Evolutionary conservation across 148 eudicot species (phyloP), one percentile per base, ranked within the genome.

Genomic region (Nepenthes mirabilis): DNA sequence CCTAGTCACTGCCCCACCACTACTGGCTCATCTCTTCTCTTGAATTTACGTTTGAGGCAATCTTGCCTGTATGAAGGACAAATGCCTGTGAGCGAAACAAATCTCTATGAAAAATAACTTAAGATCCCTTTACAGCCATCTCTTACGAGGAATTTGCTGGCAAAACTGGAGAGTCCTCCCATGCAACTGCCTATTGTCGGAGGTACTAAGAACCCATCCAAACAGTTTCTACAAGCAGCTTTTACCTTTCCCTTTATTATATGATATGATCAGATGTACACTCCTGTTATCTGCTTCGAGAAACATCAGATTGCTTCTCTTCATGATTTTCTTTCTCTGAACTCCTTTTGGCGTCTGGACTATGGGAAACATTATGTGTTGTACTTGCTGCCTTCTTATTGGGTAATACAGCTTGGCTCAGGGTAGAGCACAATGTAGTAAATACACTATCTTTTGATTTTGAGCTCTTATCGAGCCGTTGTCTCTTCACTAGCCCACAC

Each of bases 111-210:
- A 4, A 40, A 40, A 5, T 43, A 56, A 53, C 33, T 83, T 55
- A 85, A 23, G 97, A 87, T 52, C 95, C 97, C 68, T 76, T 81
- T 14, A 82, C 85, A 52, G 80, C 68, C 91, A 80, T 88, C 58
- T 91, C 91, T 0, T 82, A 70, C 13, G 95, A 76, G 48, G 88
- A 67, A 34, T 64, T 79, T 6, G 86, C 68, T 0, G 84, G 73
- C 51, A 77, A 58, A 33, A 71, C 66, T 1, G 75, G 68, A 63
- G 56, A 63, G 14, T 87, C 88, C 50, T 78, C 81, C 36, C 71
- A 84, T 35, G 55, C 70, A 14, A 69, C 47, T 66, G 71, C 66
- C 80, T 65, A 59, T 65, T 74, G 43, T 77, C 91, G 33, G 72
- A 60, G 59, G 66, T 64, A 57, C 57, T 68, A 11, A 76, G 69